Evolutionary conservation across 768 basidiomycete species (phyloP), one percentile per base, ranked within the genome.

Genomic region (Boletus sp.): DNA sequence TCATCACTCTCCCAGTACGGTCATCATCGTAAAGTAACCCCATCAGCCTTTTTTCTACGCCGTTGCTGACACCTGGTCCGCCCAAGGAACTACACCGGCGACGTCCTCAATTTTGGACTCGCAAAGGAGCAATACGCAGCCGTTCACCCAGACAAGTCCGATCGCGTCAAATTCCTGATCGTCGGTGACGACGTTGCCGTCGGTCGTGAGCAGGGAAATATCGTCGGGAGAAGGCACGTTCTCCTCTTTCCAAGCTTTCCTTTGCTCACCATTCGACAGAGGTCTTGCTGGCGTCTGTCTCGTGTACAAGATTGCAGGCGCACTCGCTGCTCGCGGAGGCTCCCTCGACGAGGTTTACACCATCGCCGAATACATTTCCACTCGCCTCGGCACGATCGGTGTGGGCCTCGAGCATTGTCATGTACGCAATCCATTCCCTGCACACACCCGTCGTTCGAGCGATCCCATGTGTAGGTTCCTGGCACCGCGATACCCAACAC

Each of bases 141-240:
- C 5, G 71, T 77, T 47, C 80, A 88, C 54, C 86, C 90, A 0
- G 80, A 84, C 24, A 84, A 85, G 64, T 80, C 87, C 1, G 80
- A 87, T 50, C 75, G 75, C 29, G 81, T 92, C 67, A 85, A 81
- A 64, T 89, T 94, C 53, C 77, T 95, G 32, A 81, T 94, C 42
- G 91, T 96, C 6, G 92, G 87, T 7, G 94, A 96, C 68, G 94
- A 96, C 66, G 92, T 94, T 36, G 87, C 92, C 3, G 93, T 96
- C 29, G 90, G 90, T 12, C 82, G 77, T 59, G 83, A 83, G 1
- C 89, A 94, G 62, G 92, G 92, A 29, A 84, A 79, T 57, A 86
- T 95, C 49, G 92, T 96, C 30, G 94, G 94, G 20, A 79, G 93
- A 70, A 80, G 91, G 90, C 4, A 4, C 40, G 52, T 33, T 30